A percentile compares a stretch with the other conserved stretches of the same genome.
Conservation (phyloP, 179 eudicot genomes). For the Corrigiola litoralis region DNA sequence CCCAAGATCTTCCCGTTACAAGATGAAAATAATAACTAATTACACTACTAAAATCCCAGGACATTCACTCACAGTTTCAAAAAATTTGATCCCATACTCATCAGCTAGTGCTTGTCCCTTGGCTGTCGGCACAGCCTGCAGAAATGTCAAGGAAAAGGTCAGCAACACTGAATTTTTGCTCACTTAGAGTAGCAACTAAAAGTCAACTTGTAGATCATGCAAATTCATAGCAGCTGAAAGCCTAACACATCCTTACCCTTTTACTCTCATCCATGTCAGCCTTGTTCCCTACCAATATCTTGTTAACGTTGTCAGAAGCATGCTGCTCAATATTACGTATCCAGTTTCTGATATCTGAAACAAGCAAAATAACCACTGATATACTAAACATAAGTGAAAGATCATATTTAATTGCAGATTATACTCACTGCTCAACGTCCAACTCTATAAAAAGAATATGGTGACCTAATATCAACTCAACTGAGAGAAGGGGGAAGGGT, state of each 20-base stretch:
- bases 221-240: neutral
- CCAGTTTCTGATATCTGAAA: constrained; percentile 68
- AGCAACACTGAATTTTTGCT: neutral
- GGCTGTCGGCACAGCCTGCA: constrained; percentile 81
- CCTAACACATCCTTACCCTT: constrained; percentile 44
- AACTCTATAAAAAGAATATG: neutral
- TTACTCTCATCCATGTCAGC: constrained; percentile 90
- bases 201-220: neutral
- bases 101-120: constrained; percentile 91
- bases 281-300: constrained; percentile 75
- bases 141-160: constrained; percentile 2
- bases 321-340: constrained; percentile 80
- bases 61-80: constrained; percentile 67
- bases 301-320: constrained; percentile 79
- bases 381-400: neutral
- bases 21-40: neutral
- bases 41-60: neutral
- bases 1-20: neutral
- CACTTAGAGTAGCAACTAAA: neutral
- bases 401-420: neutral
- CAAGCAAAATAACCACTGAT: neutral
- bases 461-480: neutral
- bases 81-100: constrained; percentile 85
- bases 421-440: neutral
- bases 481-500: neutral